Conservation (phyloP, 2,329 filamentous ascomycete species). For the Apiospora marii region DNA sequence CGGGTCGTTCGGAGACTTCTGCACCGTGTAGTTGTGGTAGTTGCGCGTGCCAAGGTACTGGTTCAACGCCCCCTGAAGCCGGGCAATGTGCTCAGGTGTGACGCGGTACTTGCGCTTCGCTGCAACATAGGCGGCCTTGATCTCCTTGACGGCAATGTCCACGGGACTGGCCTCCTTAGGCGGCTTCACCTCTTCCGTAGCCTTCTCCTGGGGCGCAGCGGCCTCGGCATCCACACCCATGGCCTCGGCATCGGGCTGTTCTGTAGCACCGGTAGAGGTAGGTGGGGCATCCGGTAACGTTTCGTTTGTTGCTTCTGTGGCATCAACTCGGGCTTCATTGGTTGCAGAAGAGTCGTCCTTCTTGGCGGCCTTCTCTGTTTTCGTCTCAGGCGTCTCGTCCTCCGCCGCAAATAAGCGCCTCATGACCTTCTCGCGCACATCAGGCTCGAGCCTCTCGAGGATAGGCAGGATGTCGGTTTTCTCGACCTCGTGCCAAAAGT, state of each 20-base stretch:
- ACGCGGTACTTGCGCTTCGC: slow-evolving; percentile 90
- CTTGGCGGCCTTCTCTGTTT: slow-evolving; percentile 32
- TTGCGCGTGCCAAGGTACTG: slow-evolving; percentile 86
- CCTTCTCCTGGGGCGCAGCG: neutral
- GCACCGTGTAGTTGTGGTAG: slow-evolving; percentile 97
- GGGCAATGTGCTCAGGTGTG: slow-evolving; percentile 71
- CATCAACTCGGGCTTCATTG: slow-evolving; percentile 10
- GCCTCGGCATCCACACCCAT: neutral
- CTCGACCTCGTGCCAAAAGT: slow-evolving; percentile 86
- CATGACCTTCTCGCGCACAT: slow-evolving; percentile 68
- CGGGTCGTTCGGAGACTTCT: slow-evolving; percentile 81
- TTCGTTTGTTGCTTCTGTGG: slow-evolving; percentile 29
- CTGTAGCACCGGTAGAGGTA: slow-evolving; percentile 26
- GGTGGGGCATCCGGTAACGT: slow-evolving; percentile 36
- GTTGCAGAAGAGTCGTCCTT: neutral
- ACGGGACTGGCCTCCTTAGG: slow-evolving; percentile 58
- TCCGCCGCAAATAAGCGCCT: slow-evolving; percentile 61
- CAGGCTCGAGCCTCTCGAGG: slow-evolving; percentile 67
- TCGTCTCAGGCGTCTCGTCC: slow-evolving; percentile 33
- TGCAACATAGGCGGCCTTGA: slow-evolving; percentile 82
- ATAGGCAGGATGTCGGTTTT: slow-evolving; percentile 80
- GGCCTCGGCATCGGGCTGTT: slow-evolving; percentile 37
- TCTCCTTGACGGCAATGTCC: slow-evolving; percentile 72
- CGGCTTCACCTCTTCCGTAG: slow-evolving; percentile 37
- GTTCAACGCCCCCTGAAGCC: slow-evolving; percentile 78